Base-by-base conservation (phyloP, 2,329 filamentous ascomycete genomes). In the Penicillium paneum region DNA sequence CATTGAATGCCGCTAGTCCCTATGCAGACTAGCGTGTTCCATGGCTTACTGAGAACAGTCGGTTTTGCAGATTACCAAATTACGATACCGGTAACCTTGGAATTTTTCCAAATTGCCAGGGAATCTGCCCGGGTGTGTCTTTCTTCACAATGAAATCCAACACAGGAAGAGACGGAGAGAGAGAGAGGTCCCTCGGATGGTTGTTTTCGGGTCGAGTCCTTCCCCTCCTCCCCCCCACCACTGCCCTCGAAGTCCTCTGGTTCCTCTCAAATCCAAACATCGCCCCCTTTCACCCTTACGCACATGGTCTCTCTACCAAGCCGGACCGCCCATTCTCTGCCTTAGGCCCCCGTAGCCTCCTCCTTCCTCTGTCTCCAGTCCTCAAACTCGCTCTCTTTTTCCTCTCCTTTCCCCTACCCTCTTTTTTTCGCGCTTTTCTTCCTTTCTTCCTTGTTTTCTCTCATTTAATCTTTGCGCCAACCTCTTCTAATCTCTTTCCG, bases 341-440 rank as follows among this genome's bases (percentile, higher is more conserved):
- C 63, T 65, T 56, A 65, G 62, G 63, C 61, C 52, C 46, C 42
- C 46, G 51, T 64, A 60, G 52, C 58, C 58, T 63, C 60, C 57
- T 61, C 60, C 57, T 64, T 61, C 61, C 52, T 55, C 40, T 55
- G 45, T 46, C 41, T 58, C 56, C 53, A 55, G 50, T 61, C 47
- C 47, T 63, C 61, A 55, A 46, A 64, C 52, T 61, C 58, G 48
- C 60, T 56, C 60, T 55, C 55, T 57, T 63, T 58, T 64, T 62
- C 52, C 57, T 59, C 57, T 62, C 58, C 59, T 61, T 62, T 65
- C 65, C 54, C 55, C 55, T 59, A 52, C 31, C 40, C 51, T 58
- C 52, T 17, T 49, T 47, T 31, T 57, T 61, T 57, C 61, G 54
- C 55, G 56, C 41, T 26, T 46, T 58, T 49, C 55, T 60, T 53